phyloP scores from a whole-genome alignment of 1,284 basidiomycete genomes.

The Boletus putidus region DNA sequence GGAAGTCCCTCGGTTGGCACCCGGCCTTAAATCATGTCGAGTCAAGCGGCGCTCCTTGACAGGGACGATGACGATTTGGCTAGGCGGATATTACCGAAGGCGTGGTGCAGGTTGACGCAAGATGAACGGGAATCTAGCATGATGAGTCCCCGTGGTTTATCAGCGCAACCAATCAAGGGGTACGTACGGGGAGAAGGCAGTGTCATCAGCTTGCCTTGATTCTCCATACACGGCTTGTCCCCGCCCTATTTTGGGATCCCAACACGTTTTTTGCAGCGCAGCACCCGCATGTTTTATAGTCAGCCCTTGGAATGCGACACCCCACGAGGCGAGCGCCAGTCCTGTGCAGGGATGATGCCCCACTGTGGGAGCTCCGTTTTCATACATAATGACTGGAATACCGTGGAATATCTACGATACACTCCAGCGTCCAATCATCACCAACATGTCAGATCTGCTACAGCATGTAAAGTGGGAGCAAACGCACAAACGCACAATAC shows the following conservation, averaged over 20 bases:
- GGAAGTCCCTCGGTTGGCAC: conserved; percentile 6
- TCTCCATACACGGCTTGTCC: conserved; percentile 16
- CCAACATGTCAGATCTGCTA: conserved; percentile 25
- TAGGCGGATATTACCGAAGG: conserved; percentile 39
- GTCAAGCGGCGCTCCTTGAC: conserved; percentile 28
- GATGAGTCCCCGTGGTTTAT: conserved; percentile 36
- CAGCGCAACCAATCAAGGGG: conserved; percentile 37
- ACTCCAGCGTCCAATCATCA: conserved; percentile 22
- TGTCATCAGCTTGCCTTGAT: conserved; percentile 29
- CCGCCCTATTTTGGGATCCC: conserved; percentile 31
- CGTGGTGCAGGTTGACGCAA: conserved; percentile 32
- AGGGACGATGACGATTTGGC: conserved; percentile 28
- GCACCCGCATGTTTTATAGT: conserved; percentile 33
- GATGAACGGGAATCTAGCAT: conserved; percentile 38
- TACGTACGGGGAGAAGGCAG: conserved; percentile 32
- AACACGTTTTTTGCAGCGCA: conserved; percentile 40
- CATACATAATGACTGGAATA: conserved; percentile 37
- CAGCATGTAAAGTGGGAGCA: conserved; percentile 22
- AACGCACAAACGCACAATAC: conserved; percentile 31
- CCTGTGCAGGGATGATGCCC: conserved; percentile 24
- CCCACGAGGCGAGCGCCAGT: conserved; percentile 36
- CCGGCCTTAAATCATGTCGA: conserved; percentile 32
- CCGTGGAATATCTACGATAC: conserved; percentile 32
- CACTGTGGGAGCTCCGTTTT: conserved; percentile 26
- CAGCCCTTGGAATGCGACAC: conserved; percentile 19